Conservation (phyloP, 176 grass and related monocot species). For the Alloteropsis semialata region DNA sequence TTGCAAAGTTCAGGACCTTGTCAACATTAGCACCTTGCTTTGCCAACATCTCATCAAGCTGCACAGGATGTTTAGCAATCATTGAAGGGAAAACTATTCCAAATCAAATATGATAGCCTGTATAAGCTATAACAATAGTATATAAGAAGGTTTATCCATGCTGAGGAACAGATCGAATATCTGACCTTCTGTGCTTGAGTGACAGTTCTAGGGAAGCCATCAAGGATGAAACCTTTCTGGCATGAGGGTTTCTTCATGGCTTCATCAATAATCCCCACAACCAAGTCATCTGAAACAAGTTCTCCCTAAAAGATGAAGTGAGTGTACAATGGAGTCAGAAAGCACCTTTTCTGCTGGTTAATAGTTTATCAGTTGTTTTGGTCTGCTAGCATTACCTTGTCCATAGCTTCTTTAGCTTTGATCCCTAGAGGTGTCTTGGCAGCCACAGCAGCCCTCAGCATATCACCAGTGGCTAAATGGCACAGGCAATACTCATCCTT, state of each 20-base stretch:
- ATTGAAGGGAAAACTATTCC: not conserved
- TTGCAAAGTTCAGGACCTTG: conserved; percentile 92
- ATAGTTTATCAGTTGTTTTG: not conserved
- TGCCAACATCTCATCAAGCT: conserved; percentile 95
- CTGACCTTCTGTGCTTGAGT: conserved; percentile 87
- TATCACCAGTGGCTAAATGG: conserved; percentile 98
- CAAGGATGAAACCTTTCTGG: conserved; percentile 99
- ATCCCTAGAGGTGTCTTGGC: conserved; percentile 89
- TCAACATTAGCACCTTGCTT: conserved; percentile 78
- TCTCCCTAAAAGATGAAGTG: conserved; percentile 61
- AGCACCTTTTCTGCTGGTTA: conserved; percentile 1
- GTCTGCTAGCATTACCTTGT: conserved; percentile 55
- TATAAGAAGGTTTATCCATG: not conserved
- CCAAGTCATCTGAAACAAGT: conserved; percentile 91
- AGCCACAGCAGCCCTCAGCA: conserved; percentile 90
- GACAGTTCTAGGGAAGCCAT: conserved; percentile 93
- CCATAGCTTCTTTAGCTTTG: conserved; percentile 96
- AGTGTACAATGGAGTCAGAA: conserved; percentile 26
- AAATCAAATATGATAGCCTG: not conserved
- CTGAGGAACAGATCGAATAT: not conserved
- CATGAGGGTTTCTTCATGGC: conserved; percentile 97
- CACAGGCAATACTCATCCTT: conserved; percentile 96
- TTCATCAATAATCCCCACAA: conserved; percentile 98
- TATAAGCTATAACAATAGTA: not conserved
- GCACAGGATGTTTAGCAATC: not conserved